Percentiles rank a stretch among this genome's conserved stretches.
These are phyloP conservation scores for Emmonsia crescens DNA, from an alignment of 2,329 filamentous ascomycete genomes.

Conservation along the genomic window DNA sequence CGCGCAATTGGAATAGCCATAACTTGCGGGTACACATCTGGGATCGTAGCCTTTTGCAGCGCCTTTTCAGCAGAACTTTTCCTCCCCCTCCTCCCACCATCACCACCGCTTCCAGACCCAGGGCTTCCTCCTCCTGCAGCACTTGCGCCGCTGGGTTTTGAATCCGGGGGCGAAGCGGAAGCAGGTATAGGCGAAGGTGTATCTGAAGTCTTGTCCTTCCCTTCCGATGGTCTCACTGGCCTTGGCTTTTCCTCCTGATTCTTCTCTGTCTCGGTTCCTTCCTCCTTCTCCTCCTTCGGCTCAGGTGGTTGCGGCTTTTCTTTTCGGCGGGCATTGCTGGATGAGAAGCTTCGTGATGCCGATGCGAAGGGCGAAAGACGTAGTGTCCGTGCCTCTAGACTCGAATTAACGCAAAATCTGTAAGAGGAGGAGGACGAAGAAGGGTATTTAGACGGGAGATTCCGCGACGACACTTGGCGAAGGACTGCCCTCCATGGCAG, in stretches of 20 bases:
- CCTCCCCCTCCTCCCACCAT: slow-evolving; percentile 44
- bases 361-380: slow-evolving; percentile 15
- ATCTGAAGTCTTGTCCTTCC: slow-evolving; percentile 40
- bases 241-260: slow-evolving; percentile 23
- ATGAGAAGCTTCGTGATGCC: slow-evolving; percentile 33
- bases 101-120: slow-evolving; percentile 33
- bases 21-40: slow-evolving; percentile 93
- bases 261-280: slow-evolving; percentile 33
- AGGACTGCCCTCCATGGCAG: slow-evolving; percentile 55
- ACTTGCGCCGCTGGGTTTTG: slow-evolving; percentile 48
- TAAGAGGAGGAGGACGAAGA: slow-evolving; percentile 20
- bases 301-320: slow-evolving; percentile 44
- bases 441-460: slow-evolving; percentile 25
- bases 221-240: slow-evolving; percentile 23
- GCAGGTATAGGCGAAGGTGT: slow-evolving; percentile 34
- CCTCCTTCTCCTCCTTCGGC: slow-evolving; percentile 32
- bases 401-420: slow-evolving; percentile 21
- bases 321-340: slow-evolving; percentile 41
- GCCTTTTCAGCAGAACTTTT: slow-evolving; percentile 60
- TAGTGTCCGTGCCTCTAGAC: slow-evolving; percentile 7
- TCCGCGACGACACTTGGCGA: slow-evolving; percentile 39
- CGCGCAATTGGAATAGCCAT: slow-evolving; percentile 95
- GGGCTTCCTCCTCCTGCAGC: slow-evolving; percentile 47
- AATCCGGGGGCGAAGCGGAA: slow-evolving; percentile 24
- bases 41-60: slow-evolving; percentile 77